A percentile compares a stretch with the other conserved stretches of the same genome.
phyloP scores from a whole-genome alignment of 768 basidiomycete species.

The Panellus pusillus region DNA sequence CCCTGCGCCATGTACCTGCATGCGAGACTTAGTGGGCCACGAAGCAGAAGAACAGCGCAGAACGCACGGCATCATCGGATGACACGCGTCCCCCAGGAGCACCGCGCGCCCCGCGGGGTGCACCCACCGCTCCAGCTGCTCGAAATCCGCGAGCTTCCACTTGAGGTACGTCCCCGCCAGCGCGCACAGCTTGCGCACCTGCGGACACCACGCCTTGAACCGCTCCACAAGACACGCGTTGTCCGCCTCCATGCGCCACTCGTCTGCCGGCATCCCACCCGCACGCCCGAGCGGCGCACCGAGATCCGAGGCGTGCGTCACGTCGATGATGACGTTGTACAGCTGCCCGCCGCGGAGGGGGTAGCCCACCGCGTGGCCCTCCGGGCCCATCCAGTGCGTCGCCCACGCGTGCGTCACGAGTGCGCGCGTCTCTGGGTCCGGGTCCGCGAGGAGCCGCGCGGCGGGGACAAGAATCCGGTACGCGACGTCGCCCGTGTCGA shows the following conservation, averaged over 20 bases:
- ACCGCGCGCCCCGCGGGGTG: conserved; percentile 25
- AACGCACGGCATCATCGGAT: conserved; percentile 28
- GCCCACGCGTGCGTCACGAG: conserved; percentile 21
- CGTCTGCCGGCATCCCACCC: no score
- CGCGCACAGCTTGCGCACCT: conserved; percentile 19
- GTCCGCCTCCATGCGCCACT: conserved; percentile 20
- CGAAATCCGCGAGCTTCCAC: conserved; percentile 31
- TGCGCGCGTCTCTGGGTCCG: conserved; percentile 7
- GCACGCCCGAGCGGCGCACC: conserved; percentile 16
- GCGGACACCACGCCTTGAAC: conserved; percentile 16
- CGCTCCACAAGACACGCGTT: conserved; percentile 8
- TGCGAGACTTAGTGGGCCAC: no score
- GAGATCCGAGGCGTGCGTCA: conserved; percentile 16
- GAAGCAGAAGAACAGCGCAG: no score
- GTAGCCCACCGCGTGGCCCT: conserved; percentile 24
- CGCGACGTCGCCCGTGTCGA: conserved; percentile 33
- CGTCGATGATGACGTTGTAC: conserved; percentile 22
- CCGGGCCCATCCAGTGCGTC: conserved; percentile 25
- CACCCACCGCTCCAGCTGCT: conserved; percentile 28
- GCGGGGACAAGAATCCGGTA: conserved; percentile 26
- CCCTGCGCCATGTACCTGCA: conserved; percentile 16
- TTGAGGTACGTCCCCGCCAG: conserved; percentile 24
- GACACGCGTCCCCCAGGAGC: conserved; percentile 30
- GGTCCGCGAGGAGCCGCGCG: conserved; percentile 18
- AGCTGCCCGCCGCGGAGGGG: conserved; percentile 15